These are phyloP conservation scores for Hypoxylon sp. DNA, from an alignment of 2,329 filamentous ascomycete genomes.

Conservation along the genomic window DNA sequence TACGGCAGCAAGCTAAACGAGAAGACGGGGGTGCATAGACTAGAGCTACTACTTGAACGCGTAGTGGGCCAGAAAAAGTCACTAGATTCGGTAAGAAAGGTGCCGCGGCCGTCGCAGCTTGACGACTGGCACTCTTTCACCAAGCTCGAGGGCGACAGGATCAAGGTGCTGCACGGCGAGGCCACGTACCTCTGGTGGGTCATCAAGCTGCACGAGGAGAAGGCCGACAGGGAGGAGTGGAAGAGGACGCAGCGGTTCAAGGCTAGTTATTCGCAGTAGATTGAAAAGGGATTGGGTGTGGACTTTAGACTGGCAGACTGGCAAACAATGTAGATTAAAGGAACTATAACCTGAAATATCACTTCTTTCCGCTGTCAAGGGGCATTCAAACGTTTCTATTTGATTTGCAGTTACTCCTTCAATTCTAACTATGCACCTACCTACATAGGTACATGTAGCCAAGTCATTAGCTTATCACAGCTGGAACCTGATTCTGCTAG, in stretches of 20 bases:
- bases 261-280: conserved; percentile 36
- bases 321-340: not conserved
- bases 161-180: conserved; percentile 55
- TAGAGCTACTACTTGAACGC: conserved; percentile 62
- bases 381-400: not conserved
- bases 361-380: not conserved
- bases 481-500: too few species aligned
- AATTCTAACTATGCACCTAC: not conserved
- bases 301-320: too few species aligned
- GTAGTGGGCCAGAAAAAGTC: conserved; percentile 57
- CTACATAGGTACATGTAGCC: too few species aligned
- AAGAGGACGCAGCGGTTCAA: conserved; percentile 37
- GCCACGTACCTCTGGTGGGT: conserved; percentile 58
- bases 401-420: not conserved
- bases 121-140: conserved; percentile 68
- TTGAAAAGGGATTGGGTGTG: not conserved
- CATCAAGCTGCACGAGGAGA: conserved; percentile 47
- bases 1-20: conserved; percentile 60
- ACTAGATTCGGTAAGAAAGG: conserved; percentile 56
- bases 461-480: too few species aligned
- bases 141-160: conserved; percentile 58
- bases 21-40: conserved; percentile 55
- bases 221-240: conserved; percentile 45
- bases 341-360: not conserved
- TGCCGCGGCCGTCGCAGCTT: conserved; percentile 65